Evolutionary conservation across 2,329 filamentous ascomycete genomes (phyloP).

Genomic region (Penicillium paneum): DNA sequence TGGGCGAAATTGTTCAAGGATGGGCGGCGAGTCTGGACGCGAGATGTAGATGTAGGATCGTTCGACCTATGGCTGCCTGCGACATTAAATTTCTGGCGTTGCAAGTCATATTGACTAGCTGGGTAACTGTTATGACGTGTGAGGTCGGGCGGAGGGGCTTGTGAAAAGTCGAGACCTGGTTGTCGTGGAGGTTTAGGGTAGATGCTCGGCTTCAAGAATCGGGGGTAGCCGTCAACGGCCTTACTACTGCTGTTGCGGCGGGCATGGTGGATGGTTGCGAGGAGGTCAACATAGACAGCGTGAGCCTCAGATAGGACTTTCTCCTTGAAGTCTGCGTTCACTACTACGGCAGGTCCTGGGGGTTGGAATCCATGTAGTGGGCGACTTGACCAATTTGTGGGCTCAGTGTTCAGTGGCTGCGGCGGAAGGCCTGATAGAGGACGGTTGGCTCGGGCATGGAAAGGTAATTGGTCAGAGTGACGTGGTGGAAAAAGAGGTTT

Average conservation of each 20-base stretch:
- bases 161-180: constrained; percentile 51
- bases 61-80: constrained; percentile 11
- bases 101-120: constrained; percentile 35
- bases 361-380: constrained; percentile 23
- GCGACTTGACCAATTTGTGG: constrained; percentile 26
- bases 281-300: constrained; percentile 66
- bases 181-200: constrained; percentile 61
- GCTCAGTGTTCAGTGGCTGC: constrained; percentile 22
- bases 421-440: constrained; percentile 21
- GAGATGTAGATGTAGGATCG: constrained; percentile 16
- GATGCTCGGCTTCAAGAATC: constrained; percentile 53
- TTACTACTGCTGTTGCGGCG: constrained; percentile 50
- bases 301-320: constrained; percentile 69
- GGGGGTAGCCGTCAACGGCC: constrained; percentile 40
- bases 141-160: constrained; percentile 25
- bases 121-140: constrained; percentile 37
- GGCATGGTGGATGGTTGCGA: constrained; percentile 61
- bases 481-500: constrained; percentile 40
- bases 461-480: constrained; percentile 34
- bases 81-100: constrained; percentile 19
- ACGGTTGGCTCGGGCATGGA: constrained; percentile 28
- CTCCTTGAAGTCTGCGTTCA: constrained; percentile 60
- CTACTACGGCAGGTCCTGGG: constrained; percentile 23
- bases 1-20: constrained; percentile 26
- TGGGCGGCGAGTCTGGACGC: constrained; percentile 22